These are phyloP conservation scores for Kwoniella newhampshirensis DNA, from an alignment of 768 basidiomycete species.

Conservation along the genomic window DNA sequence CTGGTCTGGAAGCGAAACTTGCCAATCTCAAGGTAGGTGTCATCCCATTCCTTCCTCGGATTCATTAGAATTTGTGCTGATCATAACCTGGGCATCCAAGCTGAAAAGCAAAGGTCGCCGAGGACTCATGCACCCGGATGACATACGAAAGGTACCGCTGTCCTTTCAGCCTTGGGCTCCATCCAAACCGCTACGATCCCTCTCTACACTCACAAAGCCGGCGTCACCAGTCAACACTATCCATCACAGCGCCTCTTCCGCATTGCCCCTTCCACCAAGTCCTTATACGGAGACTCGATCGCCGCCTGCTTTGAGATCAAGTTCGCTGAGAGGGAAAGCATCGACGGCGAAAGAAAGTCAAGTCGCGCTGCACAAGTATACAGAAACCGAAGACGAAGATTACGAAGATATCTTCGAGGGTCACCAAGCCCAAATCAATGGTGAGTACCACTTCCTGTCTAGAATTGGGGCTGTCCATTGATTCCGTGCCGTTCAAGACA, in stretches of 20 bases:
- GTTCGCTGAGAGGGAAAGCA: constrained; percentile 27
- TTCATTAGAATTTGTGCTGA: background rate
- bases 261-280: constrained; percentile 23
- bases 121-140: constrained; percentile 45
- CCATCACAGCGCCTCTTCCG: constrained; percentile 6
- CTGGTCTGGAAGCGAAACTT: constrained; percentile 70
- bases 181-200: constrained; percentile 10
- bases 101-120: constrained; percentile 30
- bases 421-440: constrained; percentile 55
- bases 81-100: constrained; percentile 12
- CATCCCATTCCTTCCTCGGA: background rate
- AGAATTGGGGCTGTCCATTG: no score
- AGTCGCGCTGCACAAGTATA: constrained; percentile 76
- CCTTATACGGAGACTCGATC: constrained; percentile 21
- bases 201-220: constrained; percentile 14
- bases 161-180: constrained; percentile 2
- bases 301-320: constrained; percentile 37
- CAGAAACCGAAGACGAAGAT: constrained; percentile 85
- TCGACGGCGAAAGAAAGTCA: constrained; percentile 15
- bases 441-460: constrained; percentile 15
- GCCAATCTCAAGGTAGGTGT: constrained; percentile 72
- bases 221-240: constrained; percentile 1
- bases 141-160: constrained; percentile 29
- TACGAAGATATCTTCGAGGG: constrained; percentile 87
- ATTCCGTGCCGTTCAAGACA: no score